Evolutionary conservation across 441 rosid species (phyloP).

Genomic region (Brassica balearica): DNA sequence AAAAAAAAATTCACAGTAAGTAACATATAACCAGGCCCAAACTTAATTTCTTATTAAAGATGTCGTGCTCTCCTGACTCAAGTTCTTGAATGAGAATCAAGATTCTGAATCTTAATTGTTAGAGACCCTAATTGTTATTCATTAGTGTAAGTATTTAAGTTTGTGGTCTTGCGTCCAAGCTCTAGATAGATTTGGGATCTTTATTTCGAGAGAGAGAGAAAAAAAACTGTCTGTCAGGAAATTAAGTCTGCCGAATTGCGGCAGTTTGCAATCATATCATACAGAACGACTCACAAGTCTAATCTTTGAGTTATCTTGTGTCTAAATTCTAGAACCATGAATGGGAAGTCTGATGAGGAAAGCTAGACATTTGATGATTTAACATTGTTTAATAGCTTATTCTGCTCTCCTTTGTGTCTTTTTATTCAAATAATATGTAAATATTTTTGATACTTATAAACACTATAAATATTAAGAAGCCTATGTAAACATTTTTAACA

Average conservation of each 20-base stretch:
- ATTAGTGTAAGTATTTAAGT: conserved; percentile 4
- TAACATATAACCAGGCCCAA: neutral
- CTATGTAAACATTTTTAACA: too few relatives aligned
- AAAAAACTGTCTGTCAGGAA: neutral
- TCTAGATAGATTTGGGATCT: neutral
- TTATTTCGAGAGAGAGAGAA: neutral
- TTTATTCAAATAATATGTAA: too few relatives aligned
- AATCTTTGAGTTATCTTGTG: neutral
- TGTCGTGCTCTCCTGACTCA: conserved; percentile 4
- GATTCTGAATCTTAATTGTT: conserved; percentile 10
- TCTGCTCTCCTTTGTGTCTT: too few relatives aligned
- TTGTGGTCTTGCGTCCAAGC: conserved; percentile 3
- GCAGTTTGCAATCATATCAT: neutral
- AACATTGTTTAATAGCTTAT: too few relatives aligned
- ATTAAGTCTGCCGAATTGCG: neutral
- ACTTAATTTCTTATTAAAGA: neutral
- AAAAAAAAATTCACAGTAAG: neutral
- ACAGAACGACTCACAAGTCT: neutral
- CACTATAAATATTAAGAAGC: too few relatives aligned
- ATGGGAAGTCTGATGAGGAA: neutral
- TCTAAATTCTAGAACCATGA: neutral
- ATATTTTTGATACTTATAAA: too few relatives aligned
- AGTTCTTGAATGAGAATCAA: neutral
- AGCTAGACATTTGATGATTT: neutral
- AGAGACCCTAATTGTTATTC: conserved; percentile 1